A percentile compares a stretch with the other conserved stretches of the same genome.
Evolutionary conservation across 2,329 filamentous ascomycete genomes (phyloP).

Genomic region (Apiospora aurea): DNA sequence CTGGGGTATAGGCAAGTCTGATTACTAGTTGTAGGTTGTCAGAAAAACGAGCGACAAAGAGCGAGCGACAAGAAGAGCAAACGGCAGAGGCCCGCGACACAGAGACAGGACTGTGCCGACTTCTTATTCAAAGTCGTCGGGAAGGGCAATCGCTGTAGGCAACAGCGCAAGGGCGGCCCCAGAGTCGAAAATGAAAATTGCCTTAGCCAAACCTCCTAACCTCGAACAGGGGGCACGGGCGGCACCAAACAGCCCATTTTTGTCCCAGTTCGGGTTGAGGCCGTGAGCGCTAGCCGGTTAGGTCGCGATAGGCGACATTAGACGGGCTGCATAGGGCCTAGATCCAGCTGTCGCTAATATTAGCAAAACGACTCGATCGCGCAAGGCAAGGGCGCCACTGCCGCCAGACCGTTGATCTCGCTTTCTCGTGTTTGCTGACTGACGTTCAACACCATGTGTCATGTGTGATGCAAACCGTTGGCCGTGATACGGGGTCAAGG

Average conservation of each 20-base stretch:
- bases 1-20: not conserved
- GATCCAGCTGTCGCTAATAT: constrained; percentile 7
- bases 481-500: not conserved
- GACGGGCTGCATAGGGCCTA: not conserved
- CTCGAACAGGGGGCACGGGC: not conserved
- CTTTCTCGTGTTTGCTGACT: constrained; percentile 1
- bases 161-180: not conserved
- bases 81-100: not conserved
- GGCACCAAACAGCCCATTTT: constrained; percentile 6
- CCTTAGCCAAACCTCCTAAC: not conserved
- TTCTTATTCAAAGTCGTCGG: not conserved
- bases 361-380: not conserved
- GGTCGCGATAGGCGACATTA: constrained; percentile 7
- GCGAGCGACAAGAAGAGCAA: not conserved
- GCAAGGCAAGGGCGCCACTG: not conserved
- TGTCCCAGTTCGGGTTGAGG: not conserved
- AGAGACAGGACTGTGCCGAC: not conserved
- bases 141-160: not conserved
- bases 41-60: not conserved
- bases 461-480: not conserved
- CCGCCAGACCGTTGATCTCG: not conserved
- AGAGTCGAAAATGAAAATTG: not conserved
- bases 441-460: not conserved
- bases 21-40: not conserved
- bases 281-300: not conserved